phyloP scores from a whole-genome alignment of 257 asterid species.

The Thymus quinquecostatus region DNA sequence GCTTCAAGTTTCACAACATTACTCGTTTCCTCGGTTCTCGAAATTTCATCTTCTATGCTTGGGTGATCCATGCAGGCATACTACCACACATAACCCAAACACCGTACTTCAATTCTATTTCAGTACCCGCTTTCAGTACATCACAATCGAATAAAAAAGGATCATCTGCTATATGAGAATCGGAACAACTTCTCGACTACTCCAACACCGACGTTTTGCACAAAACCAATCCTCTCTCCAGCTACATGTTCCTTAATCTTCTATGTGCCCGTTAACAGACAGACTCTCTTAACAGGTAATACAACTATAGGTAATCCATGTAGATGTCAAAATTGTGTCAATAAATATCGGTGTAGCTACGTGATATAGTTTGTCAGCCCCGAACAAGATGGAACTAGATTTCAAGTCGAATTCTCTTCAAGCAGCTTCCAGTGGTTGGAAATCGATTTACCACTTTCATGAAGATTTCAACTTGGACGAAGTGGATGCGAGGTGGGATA shows the following conservation, averaged over 20 bases:
- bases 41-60: too few relatives aligned
- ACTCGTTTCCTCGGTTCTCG: too few relatives aligned
- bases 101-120: background rate
- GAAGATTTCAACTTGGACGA: slow-evolving; percentile 88
- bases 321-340: slow-evolving; percentile 34
- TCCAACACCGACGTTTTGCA: background rate
- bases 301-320: slow-evolving; percentile 33
- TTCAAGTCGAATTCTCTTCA: slow-evolving; percentile 25
- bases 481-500: slow-evolving; percentile 82
- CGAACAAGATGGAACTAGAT: slow-evolving; percentile 25
- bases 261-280: slow-evolving; percentile 16
- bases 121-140: slow-evolving; percentile 2
- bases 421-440: slow-evolving; percentile 28
- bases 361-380: slow-evolving; percentile 28
- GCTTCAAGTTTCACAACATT: too few relatives aligned
- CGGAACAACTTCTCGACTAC: slow-evolving; percentile 5
- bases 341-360: slow-evolving; percentile 33
- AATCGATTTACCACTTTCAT: slow-evolving; percentile 28
- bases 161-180: slow-evolving; percentile 3
- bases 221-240: background rate
- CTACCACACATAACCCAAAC: background rate
- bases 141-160: background rate
- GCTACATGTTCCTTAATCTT: slow-evolving; percentile 13
- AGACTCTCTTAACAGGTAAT: slow-evolving; percentile 28
- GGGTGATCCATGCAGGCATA: background rate